These are phyloP conservation scores for Yamadazyma jaroonii DNA, from an alignment of 1,139 yeast species.

Conservation along the genomic window DNA sequence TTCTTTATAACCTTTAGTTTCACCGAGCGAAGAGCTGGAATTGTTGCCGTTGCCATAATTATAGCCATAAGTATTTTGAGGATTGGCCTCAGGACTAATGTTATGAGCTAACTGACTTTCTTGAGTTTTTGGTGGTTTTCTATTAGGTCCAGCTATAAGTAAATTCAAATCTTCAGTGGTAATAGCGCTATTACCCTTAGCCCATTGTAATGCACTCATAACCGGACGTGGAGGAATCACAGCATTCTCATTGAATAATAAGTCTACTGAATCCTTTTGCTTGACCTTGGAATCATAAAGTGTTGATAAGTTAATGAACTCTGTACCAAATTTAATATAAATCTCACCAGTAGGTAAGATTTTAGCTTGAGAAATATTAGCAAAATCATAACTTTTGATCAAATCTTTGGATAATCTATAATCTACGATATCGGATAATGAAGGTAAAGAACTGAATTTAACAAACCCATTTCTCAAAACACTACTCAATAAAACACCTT, in stretches of 20 bases:
- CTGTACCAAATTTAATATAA: constrained; percentile 57
- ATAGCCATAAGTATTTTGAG: constrained; percentile 24
- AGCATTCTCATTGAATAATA: constrained; percentile 57
- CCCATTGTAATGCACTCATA: constrained; percentile 82
- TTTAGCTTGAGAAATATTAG: constrained; percentile 24
- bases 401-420: constrained; percentile 35
- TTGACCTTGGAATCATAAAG: constrained; percentile 23
- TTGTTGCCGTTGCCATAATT: background rate
- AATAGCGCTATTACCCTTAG: constrained; percentile 61
- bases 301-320: constrained; percentile 41
- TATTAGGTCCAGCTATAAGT: constrained; percentile 60
- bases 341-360: constrained; percentile 74
- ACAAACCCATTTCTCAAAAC: constrained; percentile 38
- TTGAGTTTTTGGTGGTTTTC: constrained; percentile 50
- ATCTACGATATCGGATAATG: constrained; percentile 37
- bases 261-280: constrained; percentile 42
- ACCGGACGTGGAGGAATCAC: constrained; percentile 77
- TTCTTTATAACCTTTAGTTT: constrained; percentile 42
- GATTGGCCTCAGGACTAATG: constrained; percentile 48
- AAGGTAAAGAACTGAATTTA: constrained; percentile 37
- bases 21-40: constrained; percentile 5
- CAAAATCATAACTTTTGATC: constrained; percentile 24
- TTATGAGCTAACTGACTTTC: constrained; percentile 60
- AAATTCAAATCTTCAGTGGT: constrained; percentile 52
- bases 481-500: constrained; percentile 36